Evolutionary conservation across 805 yeast species (phyloP).

Genomic region (Schwanniomyces pseudopolymorphus): DNA sequence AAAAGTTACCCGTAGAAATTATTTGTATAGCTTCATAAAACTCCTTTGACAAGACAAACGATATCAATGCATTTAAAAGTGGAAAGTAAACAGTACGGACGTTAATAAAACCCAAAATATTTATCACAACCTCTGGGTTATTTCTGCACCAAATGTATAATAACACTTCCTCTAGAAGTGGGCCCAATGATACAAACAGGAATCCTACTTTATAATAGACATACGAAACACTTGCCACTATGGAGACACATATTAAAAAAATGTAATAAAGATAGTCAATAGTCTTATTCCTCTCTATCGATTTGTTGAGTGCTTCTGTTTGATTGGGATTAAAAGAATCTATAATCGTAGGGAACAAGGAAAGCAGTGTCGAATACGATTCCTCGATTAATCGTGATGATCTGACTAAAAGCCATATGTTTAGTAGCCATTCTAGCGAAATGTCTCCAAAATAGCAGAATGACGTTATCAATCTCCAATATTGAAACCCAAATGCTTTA

Average conservation of each 20-base stretch:
- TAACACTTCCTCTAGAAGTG: slow-evolving; percentile 22
- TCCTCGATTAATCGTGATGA: slow-evolving; percentile 26
- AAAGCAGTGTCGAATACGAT: slow-evolving; percentile 13
- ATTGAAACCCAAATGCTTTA: slow-evolving; percentile 27
- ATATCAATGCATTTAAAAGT: slow-evolving; percentile 7
- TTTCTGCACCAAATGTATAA: slow-evolving; percentile 29
- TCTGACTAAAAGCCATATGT: slow-evolving; percentile 16
- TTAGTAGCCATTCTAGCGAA: slow-evolving; percentile 19
- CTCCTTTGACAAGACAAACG: slow-evolving; percentile 8
- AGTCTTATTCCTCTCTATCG: slow-evolving; percentile 18
- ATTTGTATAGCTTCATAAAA: slow-evolving; percentile 10
- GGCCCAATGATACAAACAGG: slow-evolving; percentile 20
- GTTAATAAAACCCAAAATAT: slow-evolving; percentile 20
- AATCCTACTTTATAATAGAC: slow-evolving; percentile 14
- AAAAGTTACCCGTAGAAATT: slow-evolving; percentile 6
- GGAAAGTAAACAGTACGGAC: slow-evolving; percentile 23
- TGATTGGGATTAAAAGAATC: slow-evolving; percentile 16
- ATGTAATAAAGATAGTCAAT: slow-evolving; percentile 32
- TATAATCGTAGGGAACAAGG: slow-evolving; percentile 22
- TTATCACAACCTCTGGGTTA: slow-evolving; percentile 22
- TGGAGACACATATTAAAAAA: slow-evolving; percentile 21
- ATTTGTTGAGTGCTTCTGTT: slow-evolving; percentile 9
- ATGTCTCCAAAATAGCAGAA: slow-evolving; percentile 33
- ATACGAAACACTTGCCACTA: slow-evolving; percentile 18
- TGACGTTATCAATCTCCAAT: slow-evolving; percentile 37